These are phyloP conservation scores for Suillus luteus DNA, from an alignment of 768 basidiomycete species.

Conservation along the genomic window DNA sequence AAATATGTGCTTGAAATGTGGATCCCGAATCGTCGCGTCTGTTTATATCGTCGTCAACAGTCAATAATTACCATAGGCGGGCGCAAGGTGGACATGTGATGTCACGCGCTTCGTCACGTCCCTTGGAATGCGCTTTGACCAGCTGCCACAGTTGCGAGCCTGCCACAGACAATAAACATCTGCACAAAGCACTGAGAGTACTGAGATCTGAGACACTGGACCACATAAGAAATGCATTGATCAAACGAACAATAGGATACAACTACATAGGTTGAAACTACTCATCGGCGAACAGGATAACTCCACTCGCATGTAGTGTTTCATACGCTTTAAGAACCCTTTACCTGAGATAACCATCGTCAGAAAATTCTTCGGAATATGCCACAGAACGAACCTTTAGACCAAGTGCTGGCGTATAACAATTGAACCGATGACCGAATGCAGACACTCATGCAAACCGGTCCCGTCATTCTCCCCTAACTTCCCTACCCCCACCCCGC, in stretches of 20 bases:
- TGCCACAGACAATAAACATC: not conserved
- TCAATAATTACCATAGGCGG: conserved; percentile 22
- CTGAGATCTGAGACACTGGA: not conserved
- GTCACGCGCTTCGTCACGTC: conserved; percentile 34
- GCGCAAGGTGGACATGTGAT: conserved; percentile 29
- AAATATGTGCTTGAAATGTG: not conserved
- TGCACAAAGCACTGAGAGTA: not conserved
- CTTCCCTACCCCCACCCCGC: conserved; percentile 53
- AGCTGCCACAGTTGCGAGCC: not conserved
- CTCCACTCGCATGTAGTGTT: conserved; percentile 15
- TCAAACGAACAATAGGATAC: conserved; percentile 26
- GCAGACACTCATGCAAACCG: conserved; percentile 1
- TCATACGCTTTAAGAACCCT: conserved; percentile 10
- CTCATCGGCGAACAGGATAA: conserved; percentile 21
- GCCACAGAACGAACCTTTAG: not conserved
- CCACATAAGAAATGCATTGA: conserved; percentile 21
- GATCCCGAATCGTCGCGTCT: conserved; percentile 7
- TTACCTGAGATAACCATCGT: not conserved
- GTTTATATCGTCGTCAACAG: conserved; percentile 21
- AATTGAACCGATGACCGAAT: not conserved
- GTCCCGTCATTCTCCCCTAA: conserved; percentile 5
- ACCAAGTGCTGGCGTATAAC: not conserved
- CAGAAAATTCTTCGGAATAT: too few relatives aligned
- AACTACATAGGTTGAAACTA: conserved; percentile 32
- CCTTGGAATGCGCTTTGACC: conserved; percentile 12